Evolutionary conservation across 495 filamentous ascomycete genomes (phyloP), one percentile per base, ranked within the genome.

Genomic region (Hyaloscypha bicolor): DNA sequence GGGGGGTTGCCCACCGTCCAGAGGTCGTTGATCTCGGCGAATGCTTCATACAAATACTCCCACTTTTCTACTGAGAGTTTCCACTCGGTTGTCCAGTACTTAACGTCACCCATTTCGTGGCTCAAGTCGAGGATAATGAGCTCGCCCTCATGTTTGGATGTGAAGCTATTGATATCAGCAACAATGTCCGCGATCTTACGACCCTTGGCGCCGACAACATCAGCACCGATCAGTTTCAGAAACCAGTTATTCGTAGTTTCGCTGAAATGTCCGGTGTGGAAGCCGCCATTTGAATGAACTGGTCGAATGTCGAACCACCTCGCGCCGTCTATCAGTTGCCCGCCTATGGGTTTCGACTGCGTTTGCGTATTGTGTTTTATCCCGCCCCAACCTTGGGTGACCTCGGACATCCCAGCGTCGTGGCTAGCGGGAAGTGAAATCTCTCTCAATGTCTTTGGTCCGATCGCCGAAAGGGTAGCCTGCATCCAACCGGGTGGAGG

Each of bases 251-350:
- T 55, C 21, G 63, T 62, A 63, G 71, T 48, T 51, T 63, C 70
- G 6, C 32, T 37, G 31, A 67, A 63, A 37, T 69, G 70, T 14
- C 59, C 60, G 0, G 64, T 65, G 33, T 67, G 67, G 33, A 53
- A 69, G n/a, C 11, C 9, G 8, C 59, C 60, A 2, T 58, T 48
- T 29, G 33, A 52, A 19, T 51, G 35, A 57, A 75, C 63, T 37
- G 75, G 74, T 22, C 76, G 72, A 32, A 77, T 72, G 64, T 77
- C 76, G 48, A 77, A 76, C 63, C 69, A 75, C 11, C 76, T 67
- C 9, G 75, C 60, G 1, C 76, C 76, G 45, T 67, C 62, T 2
- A 64, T 57, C 31, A 75, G 67, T 57, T 78, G 76, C 25, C 72
- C 56, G 67, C 72, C 73, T 55, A 78, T 71, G 61, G 66, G 72